Evolutionary conservation across 371 early-diverging fungal genomes (phyloP), one percentile per base, ranked within the genome.

Genomic region (Funneliformis caledonium): DNA sequence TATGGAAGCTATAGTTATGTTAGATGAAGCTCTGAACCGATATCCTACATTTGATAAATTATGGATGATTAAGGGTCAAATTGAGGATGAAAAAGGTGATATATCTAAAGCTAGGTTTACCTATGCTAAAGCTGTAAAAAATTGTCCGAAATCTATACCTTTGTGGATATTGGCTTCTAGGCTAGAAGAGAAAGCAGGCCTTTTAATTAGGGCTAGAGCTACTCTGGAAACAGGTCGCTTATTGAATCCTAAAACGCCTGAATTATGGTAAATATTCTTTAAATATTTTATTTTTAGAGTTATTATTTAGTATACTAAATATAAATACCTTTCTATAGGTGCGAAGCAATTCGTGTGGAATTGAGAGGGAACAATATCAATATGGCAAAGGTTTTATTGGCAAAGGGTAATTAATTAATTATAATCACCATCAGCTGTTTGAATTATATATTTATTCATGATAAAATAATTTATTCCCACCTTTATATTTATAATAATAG

Each of bases 31-130:
- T 0, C 81, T 95, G 19, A 81, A 82, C 5, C 88, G 88, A 80
- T 97, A 92, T 81, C 96, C 96, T 0, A 87, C 85, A 3, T 94
- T 93, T 81, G 93, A 92, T 82, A 98, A 98, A 82, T 86, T 98
- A 56, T 97, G 97, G 97, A 94, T 98, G 91, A 93, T 98, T 69
- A 91, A 92, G 83, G 94, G 95, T 16, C 97, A 97, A 81, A 88
- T 96, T 37, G 89, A 92, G 62, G 88, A 91, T 16, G 85, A 84
- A 19, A 81, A 86, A 12, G 87, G 83, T 22, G 86, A 95, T 45
- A 69, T 90, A 11, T 78, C 86, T 8, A 90, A 85, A n/a, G 98
- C 97, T 8, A 85, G 97, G 4, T 93, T 93, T 77, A 91, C 92
- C 26, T 93, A 91, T 81, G 88, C 91, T 48, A 89, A 88, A 73